Evolutionary conservation across 768 basidiomycete species (phyloP), one percentile per base, ranked within the genome.

Genomic region (Chalciporus piperatus): DNA sequence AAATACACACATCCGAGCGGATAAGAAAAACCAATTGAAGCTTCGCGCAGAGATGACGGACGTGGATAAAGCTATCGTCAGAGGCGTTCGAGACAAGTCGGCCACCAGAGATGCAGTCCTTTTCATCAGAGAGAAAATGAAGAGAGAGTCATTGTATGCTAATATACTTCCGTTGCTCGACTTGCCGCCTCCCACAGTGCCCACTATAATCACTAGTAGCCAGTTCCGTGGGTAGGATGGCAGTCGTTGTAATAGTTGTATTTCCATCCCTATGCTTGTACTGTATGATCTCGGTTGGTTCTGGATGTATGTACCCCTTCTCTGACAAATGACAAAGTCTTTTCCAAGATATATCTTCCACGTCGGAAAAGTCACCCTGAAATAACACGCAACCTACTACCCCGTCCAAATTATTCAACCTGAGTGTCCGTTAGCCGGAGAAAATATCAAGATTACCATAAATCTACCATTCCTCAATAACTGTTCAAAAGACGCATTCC

Each of bases 21-120:
- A 60, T 23, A 56, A 60, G 33, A 6, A 60, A 47, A 57, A 60
- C 8, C 25, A 60, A 35, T 12, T 60, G 20, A 45, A 52, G 25
- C 35, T 57, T 12, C 51, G 51, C 6, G 40, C 44, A 12, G 58
- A 51, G 27, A 60, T 60, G 59, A 60, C 55, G 22, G 55, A 60
- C 9, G 28, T 35, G 27, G 59, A 60, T 17, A 60, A 57, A 25
- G 42, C 11, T 10, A 52, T 60, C 8, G 38, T 60, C n/a, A 46
- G 48, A 20, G 47, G 23, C 13, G 46, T 35, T 14, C 28, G 32
- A 2, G 43, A 50, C 41, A 46, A 27, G 20, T 30, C 35, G 3
- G 40, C 41, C 12, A 42, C 20, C 2, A 49, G 30, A 28, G 51
- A 48, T 7, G 30, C 54, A 0, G 51, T 50, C 9, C 6, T 38